A percentile compares a stretch with the other conserved stretches of the same genome.
phyloP scores from a whole-genome alignment of 495 filamentous ascomycete genomes.

The Neurospora tetraspora region DNA sequence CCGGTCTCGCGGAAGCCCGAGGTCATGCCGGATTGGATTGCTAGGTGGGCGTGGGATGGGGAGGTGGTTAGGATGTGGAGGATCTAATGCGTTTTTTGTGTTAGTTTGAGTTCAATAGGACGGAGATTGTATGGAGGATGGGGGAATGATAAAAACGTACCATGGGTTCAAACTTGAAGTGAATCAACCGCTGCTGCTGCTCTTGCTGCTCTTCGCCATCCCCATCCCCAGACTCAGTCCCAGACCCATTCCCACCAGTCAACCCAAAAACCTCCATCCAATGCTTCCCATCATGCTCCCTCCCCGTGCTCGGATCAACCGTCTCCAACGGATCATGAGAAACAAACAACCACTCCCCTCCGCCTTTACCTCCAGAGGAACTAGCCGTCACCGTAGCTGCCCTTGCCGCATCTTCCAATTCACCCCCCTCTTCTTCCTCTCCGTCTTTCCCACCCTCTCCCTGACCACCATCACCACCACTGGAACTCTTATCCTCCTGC shows the following conservation, averaged over 20 bases:
- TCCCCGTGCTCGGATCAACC: background rate
- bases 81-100: conserved; percentile 44
- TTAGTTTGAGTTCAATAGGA: background rate
- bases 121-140: background rate
- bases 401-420: background rate
- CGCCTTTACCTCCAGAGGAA: conserved; percentile 67
- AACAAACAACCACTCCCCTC: conserved; percentile 75
- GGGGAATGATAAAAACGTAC: conserved; percentile 36
- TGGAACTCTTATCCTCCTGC: too few species aligned
- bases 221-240: conserved; percentile 1
- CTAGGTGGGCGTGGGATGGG: conserved; percentile 55
- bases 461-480: conserved; percentile 3
- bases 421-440: background rate
- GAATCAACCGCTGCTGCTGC: conserved; percentile 48
- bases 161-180: conserved; percentile 93
- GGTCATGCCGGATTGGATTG: conserved; percentile 62
- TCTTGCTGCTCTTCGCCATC: conserved; percentile 3
- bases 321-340: conserved; percentile 62
- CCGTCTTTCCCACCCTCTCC: conserved; percentile 4
- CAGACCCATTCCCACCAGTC: conserved; percentile 7
- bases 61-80: conserved; percentile 75
- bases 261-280: conserved; percentile 4
- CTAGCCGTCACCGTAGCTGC: conserved; percentile 21
- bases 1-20: conserved; percentile 88
- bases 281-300: conserved; percentile 5